Evolutionary conservation across 257 asterid genomes (phyloP).

Genomic region (Solanum tarapatanum): DNA sequence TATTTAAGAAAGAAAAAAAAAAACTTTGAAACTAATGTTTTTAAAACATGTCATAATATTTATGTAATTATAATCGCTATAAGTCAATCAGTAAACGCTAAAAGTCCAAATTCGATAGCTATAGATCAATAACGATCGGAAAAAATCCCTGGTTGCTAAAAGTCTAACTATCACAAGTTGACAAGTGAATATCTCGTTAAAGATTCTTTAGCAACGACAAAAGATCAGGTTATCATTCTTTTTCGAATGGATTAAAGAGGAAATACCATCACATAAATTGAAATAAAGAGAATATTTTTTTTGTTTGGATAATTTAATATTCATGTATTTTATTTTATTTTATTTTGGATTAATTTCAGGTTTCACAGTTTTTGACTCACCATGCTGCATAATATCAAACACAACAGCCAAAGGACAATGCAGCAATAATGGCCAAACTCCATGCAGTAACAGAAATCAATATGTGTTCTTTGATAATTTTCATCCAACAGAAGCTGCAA

Average conservation of each 20-base stretch:
- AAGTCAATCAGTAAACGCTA: not conserved
- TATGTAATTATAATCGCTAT: not conserved
- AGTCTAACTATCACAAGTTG: not conserved
- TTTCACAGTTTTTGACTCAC: not conserved
- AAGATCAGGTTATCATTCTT: not conserved
- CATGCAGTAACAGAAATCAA: slow-evolving; percentile 7
- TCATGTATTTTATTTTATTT: not conserved
- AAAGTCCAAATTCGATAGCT: not conserved
- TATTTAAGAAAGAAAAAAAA: not conserved
- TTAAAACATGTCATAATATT: not conserved
- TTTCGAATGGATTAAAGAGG: not conserved
- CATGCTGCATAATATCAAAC: slow-evolving; percentile 10
- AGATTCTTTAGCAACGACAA: not conserved
- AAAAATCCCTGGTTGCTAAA: not conserved
- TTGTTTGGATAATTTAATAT: not conserved
- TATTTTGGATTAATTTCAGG: not conserved
- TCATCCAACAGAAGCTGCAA: slow-evolving; percentile 6
- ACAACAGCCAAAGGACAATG: slow-evolving; percentile 2
- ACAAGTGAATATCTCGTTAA: not conserved
- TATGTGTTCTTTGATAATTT: slow-evolving; percentile 4
- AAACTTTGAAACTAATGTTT: not conserved
- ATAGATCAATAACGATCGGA: not conserved
- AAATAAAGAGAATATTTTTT: not conserved
- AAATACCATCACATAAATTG: not conserved
- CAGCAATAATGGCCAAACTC: not conserved